phyloP scores from a whole-genome alignment of 805 yeast species.

The Saturnispora galanensis region DNA sequence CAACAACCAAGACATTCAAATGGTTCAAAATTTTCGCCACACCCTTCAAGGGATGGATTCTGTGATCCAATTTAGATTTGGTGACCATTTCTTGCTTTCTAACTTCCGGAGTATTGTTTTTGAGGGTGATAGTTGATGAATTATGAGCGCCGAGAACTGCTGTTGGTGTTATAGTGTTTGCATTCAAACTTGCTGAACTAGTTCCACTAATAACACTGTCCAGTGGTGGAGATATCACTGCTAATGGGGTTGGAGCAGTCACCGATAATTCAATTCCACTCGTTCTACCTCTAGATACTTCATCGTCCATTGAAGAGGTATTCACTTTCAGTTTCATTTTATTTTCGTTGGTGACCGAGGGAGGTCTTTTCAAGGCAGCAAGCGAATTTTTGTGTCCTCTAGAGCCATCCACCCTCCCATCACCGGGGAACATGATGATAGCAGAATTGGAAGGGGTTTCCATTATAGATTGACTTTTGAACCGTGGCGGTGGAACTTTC shows the following conservation, averaged over 20 bases:
- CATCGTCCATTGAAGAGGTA: not conserved
- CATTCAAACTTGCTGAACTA: not conserved
- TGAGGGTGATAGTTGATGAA: not conserved
- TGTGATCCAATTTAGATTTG: slow-evolving; percentile 6
- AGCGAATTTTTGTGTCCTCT: not conserved
- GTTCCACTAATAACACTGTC: slow-evolving; percentile 1
- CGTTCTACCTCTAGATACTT: not conserved
- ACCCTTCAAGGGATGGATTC: slow-evolving; percentile 7
- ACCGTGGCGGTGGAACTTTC: slow-evolving; percentile 24
- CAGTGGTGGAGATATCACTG: not conserved
- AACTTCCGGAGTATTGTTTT: not conserved
- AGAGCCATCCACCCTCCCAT: slow-evolving; percentile 12
- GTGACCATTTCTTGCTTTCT: not conserved
- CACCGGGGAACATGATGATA: slow-evolving; percentile 41
- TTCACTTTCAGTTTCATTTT: not conserved
- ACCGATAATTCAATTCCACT: not conserved
- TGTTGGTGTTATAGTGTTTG: slow-evolving; percentile 1
- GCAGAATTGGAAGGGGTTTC: slow-evolving; percentile 26
- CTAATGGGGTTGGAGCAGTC: slow-evolving; percentile 3
- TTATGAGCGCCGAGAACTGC: not conserved
- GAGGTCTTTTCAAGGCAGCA: not conserved
- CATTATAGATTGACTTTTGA: slow-evolving; percentile 9
- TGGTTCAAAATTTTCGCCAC: slow-evolving; percentile 68
- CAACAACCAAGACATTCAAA: slow-evolving; percentile 86
- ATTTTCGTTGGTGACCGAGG: not conserved